A percentile compares a stretch with the other conserved stretches of the same genome.
Conservation (phyloP, 2,329 filamentous ascomycete species). For the Graphilbum ipis-grandicollis region DNA sequence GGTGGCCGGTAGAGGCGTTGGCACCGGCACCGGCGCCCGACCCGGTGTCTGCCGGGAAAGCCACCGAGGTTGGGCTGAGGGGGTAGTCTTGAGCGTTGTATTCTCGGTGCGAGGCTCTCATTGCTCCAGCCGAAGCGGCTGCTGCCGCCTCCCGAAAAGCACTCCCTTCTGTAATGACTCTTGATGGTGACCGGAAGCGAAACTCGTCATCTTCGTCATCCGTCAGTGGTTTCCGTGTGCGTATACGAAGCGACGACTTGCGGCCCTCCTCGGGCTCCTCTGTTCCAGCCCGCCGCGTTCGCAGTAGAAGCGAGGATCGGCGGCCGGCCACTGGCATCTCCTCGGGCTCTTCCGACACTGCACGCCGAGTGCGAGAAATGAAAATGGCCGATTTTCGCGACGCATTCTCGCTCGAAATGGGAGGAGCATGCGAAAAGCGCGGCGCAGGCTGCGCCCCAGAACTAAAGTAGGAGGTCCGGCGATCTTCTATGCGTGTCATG, state of each 20-base stretch:
- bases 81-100: constrained; percentile 14
- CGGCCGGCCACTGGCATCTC: constrained; percentile 16
- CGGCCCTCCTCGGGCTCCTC: constrained; percentile 33
- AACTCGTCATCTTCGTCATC: constrained; percentile 30
- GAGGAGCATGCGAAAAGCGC: constrained; percentile 20
- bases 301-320: constrained; percentile 22
- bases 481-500: constrained; percentile 35
- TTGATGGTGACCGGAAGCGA: constrained; percentile 37
- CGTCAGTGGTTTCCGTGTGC: constrained; percentile 21
- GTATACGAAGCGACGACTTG: constrained; percentile 27
- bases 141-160: constrained; percentile 11
- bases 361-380: constrained; percentile 23
- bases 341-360: constrained; percentile 31
- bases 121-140: not conserved
- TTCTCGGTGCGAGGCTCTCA: constrained; percentile 18
- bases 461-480: constrained; percentile 28
- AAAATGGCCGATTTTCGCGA: constrained; percentile 37
- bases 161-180: constrained; percentile 38
- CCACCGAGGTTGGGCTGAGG: too few species aligned
- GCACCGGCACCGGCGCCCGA: too few species aligned
- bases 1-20: too few species aligned
- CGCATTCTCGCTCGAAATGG: constrained; percentile 21
- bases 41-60: too few species aligned
- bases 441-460: constrained; percentile 28
- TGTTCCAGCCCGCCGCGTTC: constrained; percentile 21